phyloP scores from a whole-genome alignment of 164 flowering plant genomes.

The Chloranthus sessilifolius region DNA sequence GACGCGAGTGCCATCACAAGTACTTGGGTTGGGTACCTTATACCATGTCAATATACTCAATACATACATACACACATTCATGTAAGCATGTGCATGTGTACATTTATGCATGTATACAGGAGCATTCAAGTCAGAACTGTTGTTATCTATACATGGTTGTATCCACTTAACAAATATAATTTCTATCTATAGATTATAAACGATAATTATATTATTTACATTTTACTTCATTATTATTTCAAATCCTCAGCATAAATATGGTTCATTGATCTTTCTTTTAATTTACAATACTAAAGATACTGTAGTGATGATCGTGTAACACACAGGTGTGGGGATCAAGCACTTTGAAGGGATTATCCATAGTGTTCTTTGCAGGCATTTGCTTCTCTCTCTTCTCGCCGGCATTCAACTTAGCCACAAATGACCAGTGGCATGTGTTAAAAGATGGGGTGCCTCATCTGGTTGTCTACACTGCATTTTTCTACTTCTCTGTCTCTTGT shows the following conservation, averaged over 20 bases:
- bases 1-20: too few relatives aligned
- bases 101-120: too few relatives aligned
- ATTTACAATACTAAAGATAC: not conserved
- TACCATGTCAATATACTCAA: too few relatives aligned
- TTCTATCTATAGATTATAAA: too few relatives aligned
- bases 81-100: too few relatives aligned
- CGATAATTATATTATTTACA: too few relatives aligned
- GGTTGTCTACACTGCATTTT: conserved; percentile 73
- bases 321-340: conserved; percentile 67
- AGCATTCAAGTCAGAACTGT: too few relatives aligned
- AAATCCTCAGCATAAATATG: not conserved
- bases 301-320: not conserved
- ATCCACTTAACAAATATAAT: too few relatives aligned
- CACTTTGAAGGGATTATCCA: conserved; percentile 44
- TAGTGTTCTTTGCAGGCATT: conserved; percentile 65
- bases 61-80: too few relatives aligned
- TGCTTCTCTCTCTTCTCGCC: conserved; percentile 84
- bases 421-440: conserved; percentile 72
- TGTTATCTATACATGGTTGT: too few relatives aligned
- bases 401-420: conserved; percentile 74
- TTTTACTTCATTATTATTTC: not conserved
- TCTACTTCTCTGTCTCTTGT: conserved; percentile 73
- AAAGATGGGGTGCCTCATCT: conserved; percentile 62
- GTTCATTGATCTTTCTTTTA: not conserved
- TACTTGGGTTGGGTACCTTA: too few relatives aligned